These are phyloP conservation scores for Vigna radiata DNA, from an alignment of 306 rosid species.

Conservation along the genomic window DNA sequence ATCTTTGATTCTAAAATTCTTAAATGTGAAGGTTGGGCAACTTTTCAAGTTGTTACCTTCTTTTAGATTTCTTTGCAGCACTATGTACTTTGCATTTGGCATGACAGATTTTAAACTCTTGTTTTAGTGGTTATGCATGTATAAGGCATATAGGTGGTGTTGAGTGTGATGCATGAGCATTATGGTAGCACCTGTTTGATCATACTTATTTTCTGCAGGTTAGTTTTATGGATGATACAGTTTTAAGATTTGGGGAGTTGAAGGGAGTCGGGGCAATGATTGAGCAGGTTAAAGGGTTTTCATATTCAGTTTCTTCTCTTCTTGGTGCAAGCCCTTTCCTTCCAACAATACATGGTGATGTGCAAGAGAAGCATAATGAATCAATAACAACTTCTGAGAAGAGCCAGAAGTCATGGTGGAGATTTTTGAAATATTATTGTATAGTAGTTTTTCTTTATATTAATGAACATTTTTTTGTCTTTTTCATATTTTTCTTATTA, in stretches of 20 bases:
- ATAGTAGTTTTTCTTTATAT: too few species aligned
- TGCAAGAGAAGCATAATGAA: constrained; percentile 56
- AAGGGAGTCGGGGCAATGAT: constrained; percentile 92
- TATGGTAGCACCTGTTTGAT: constrained; percentile 20
- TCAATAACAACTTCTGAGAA: constrained; percentile 50
- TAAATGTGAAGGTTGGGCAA: constrained; percentile 85
- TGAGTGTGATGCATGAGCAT: constrained; percentile 1
- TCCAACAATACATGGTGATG: constrained; percentile 60
- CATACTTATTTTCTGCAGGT: constrained; percentile 55
- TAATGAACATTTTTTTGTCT: too few species aligned
- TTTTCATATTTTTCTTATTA: too few species aligned
- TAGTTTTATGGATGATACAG: constrained; percentile 93
- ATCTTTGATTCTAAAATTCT: constrained; percentile 82
- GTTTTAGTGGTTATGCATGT: constrained; percentile 11
- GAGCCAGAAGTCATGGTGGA: constrained; percentile 85
- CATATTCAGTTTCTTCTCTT: constrained; percentile 83
- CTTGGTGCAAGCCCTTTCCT: constrained; percentile 82
- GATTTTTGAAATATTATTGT: constrained; percentile 21
- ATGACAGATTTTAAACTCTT: constrained; percentile 38
- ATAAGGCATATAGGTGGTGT: neutral
- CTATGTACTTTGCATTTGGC: constrained; percentile 28
- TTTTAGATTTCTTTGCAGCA: constrained; percentile 28
- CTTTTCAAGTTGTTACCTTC: constrained; percentile 68
- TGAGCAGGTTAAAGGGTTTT: constrained; percentile 94
- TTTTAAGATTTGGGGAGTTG: constrained; percentile 85